Evolutionary conservation across 306 rosid genomes (phyloP).

Genomic region (Lithocarpus polystachyus): DNA sequence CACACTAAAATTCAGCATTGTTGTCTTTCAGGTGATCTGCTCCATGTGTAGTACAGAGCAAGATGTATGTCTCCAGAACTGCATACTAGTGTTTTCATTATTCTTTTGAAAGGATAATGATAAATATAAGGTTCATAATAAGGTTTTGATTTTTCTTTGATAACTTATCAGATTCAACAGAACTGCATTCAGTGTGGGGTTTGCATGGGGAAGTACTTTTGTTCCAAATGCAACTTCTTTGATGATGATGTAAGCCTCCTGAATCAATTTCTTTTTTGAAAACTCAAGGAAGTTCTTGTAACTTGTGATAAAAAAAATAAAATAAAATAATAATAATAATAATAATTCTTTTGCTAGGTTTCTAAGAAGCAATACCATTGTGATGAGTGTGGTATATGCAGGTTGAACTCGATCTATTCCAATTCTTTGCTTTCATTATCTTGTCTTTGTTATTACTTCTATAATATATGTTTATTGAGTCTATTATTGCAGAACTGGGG

Average conservation of each 20-base stretch:
- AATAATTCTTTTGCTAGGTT: conserved; percentile 22
- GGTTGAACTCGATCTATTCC: conserved; percentile 24
- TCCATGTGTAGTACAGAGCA: conserved; percentile 75
- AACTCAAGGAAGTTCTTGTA: not conserved
- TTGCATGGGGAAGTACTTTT: conserved; percentile 79
- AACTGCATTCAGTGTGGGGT: conserved; percentile 65
- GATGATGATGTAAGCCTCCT: conserved; percentile 58
- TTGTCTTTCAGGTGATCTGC: conserved; percentile 57
- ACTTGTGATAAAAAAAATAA: too few species aligned
- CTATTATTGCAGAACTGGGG: conserved; percentile 51
- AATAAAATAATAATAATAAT: too few species aligned
- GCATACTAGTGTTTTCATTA: not conserved
- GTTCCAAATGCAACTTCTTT: conserved; percentile 72
- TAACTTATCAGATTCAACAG: conserved; percentile 64
- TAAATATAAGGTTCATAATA: too few species aligned
- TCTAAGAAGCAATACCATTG: conserved; percentile 73
- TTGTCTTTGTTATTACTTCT: not conserved
- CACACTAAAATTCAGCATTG: not conserved
- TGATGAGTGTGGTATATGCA: conserved; percentile 82
- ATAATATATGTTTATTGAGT: not conserved
- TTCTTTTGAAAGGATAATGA: not conserved
- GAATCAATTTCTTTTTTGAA: not conserved
- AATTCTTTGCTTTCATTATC: not conserved
- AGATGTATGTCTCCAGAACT: conserved; percentile 44
- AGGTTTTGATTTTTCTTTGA: not conserved